Conservation (phyloP, 2,329 filamentous ascomycete genomes). For the Elsinoe perseae region DNA sequence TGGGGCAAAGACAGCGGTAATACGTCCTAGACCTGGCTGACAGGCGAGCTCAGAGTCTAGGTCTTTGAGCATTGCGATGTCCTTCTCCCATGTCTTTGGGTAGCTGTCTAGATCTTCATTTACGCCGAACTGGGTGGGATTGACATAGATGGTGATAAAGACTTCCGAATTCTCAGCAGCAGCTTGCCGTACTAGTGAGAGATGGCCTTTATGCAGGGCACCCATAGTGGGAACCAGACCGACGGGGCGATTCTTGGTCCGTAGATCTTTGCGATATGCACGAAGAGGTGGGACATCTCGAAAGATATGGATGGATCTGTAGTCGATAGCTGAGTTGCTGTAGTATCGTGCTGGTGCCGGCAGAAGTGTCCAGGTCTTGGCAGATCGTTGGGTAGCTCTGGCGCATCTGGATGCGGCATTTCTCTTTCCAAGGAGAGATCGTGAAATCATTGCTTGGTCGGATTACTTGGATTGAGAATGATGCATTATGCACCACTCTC, state of each 20-base stretch:
- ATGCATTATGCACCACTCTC: slow-evolving; percentile 5
- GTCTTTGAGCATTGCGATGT: slow-evolving; percentile 57
- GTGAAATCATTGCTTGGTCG: not conserved
- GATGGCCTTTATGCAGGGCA: slow-evolving; percentile 84
- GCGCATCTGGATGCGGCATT: not conserved
- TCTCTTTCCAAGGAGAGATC: not conserved
- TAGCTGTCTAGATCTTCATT: slow-evolving; percentile 84
- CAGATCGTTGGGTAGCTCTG: not conserved
- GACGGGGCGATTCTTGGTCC: slow-evolving; percentile 61
- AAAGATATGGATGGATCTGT: slow-evolving; percentile 57
- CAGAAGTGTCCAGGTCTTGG: not conserved
- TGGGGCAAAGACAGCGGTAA: slow-evolving; percentile 81
- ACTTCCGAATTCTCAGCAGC: slow-evolving; percentile 78
- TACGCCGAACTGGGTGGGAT: slow-evolving; percentile 90
- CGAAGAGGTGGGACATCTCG: slow-evolving; percentile 67
- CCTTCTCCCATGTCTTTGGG: slow-evolving; percentile 78
- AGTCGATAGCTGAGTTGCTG: not conserved
- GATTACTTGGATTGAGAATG: not conserved
- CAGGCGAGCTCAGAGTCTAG: slow-evolving; percentile 66
- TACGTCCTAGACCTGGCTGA: slow-evolving; percentile 46
- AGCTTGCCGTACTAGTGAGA: slow-evolving; percentile 76
- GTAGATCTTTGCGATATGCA: slow-evolving; percentile 58
- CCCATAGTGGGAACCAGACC: slow-evolving; percentile 97
- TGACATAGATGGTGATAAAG: slow-evolving; percentile 88
- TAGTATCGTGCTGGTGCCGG: not conserved